A percentile compares a stretch with the other conserved stretches of the same genome.
Conservation (phyloP, 306 rosid species). For the Citrullus amarus region DNA sequence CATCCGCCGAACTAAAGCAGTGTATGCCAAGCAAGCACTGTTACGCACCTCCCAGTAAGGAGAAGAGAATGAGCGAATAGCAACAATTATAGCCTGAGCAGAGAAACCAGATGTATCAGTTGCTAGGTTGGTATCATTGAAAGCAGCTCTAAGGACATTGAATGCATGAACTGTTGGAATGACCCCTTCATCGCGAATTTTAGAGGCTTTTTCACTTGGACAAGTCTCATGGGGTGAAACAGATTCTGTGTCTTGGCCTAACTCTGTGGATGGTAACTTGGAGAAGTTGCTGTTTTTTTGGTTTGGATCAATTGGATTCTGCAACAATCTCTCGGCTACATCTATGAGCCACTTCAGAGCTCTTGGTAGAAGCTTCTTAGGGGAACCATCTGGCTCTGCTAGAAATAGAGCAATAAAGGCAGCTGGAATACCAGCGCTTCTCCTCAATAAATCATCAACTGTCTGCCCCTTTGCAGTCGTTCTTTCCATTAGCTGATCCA, state of each 20-base stretch:
- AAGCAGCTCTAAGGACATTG: conserved; percentile 79
- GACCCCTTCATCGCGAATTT: conserved; percentile 88
- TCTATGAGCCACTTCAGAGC: conserved; percentile 90
- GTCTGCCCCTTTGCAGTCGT: conserved; percentile 74
- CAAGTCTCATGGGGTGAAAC: conserved; percentile 24
- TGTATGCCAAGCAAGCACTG: conserved; percentile 88
- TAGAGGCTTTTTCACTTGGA: conserved; percentile 36
- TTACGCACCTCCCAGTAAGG: conserved; percentile 93
- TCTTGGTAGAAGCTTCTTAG: conserved; percentile 84
- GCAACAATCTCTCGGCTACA: conserved; percentile 54
- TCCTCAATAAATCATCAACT: conserved; percentile 86
- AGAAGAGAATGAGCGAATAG: conserved; percentile 82
- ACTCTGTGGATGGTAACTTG: conserved; percentile 18
- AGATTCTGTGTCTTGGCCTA: conserved; percentile 20
- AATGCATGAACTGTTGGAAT: conserved; percentile 95
- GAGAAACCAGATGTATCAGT: conserved; percentile 91
- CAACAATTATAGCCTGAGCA: conserved; percentile 76
- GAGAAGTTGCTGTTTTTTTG: conserved; percentile 23
- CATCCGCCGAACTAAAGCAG: conserved; percentile 92
- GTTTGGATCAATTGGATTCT: conserved; percentile 32
- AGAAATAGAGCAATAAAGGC: conserved; percentile 86
- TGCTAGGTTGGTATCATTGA: conserved; percentile 89
- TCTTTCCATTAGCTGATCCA: conserved; percentile 95
- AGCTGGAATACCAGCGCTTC: conserved; percentile 99
- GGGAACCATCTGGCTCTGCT: conserved; percentile 97